phyloP scores from a whole-genome alignment of 768 basidiomycete genomes.

The Galerina sulciceps region DNA sequence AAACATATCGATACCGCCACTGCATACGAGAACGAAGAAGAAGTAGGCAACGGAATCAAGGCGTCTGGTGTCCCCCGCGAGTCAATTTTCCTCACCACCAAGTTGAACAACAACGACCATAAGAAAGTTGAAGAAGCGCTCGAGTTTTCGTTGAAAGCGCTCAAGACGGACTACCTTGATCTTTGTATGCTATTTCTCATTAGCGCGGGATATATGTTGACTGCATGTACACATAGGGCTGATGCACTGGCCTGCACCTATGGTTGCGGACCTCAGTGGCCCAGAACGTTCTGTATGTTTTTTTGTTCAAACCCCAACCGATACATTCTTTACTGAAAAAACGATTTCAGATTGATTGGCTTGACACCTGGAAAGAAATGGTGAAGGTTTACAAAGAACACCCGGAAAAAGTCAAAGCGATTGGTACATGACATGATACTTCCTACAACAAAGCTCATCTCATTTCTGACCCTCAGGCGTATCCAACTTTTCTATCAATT shows the following conservation, averaged over 20 bases:
- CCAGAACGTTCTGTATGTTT: slow-evolving; percentile 49
- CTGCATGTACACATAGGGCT: slow-evolving; percentile 49
- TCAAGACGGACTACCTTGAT: slow-evolving; percentile 80
- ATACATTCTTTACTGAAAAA: too few relatives aligned
- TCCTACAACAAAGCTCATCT: not conserved
- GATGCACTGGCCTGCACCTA: slow-evolving; percentile 85
- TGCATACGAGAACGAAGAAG: slow-evolving; percentile 74
- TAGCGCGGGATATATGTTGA: not conserved
- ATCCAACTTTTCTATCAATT: slow-evolving; percentile 72
- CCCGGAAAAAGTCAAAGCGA: slow-evolving; percentile 76
- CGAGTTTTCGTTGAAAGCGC: slow-evolving; percentile 64
- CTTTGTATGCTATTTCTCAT: slow-evolving; percentile 52
- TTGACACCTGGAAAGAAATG: slow-evolving; percentile 82
- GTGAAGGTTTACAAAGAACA: slow-evolving; percentile 67
- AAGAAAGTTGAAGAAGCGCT: slow-evolving; percentile 62
- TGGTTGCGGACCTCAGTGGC: slow-evolving; percentile 54
- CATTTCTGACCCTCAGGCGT: slow-evolving; percentile 42
- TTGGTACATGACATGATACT: slow-evolving; percentile 46
- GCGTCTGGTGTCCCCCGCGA: slow-evolving; percentile 72
- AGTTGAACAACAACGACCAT: slow-evolving; percentile 70
- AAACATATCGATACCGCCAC: slow-evolving; percentile 73
- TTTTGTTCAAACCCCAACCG: too few relatives aligned
- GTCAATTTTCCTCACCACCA: slow-evolving; percentile 82
- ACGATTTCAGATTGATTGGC: slow-evolving; percentile 52
- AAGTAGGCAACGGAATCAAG: slow-evolving; percentile 83